These are phyloP conservation scores for Aureobasidium zeae DNA, from an alignment of 2,329 filamentous ascomycete genomes.

Conservation along the genomic window DNA sequence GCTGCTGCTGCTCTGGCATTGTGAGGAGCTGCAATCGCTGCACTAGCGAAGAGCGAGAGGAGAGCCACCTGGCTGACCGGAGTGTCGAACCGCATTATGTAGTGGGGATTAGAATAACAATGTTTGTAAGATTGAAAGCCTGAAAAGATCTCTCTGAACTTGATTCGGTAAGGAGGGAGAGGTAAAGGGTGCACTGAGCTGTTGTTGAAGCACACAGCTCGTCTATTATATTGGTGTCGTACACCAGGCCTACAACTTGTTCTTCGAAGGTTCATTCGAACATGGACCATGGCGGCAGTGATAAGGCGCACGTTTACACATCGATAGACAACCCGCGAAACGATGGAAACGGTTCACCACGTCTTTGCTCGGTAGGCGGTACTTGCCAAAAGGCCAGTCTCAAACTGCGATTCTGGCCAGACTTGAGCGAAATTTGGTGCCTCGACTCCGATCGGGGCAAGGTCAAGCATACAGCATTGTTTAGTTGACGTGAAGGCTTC, in stretches of 20 bases:
- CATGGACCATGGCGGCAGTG: background rate
- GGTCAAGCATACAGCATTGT: too few species aligned
- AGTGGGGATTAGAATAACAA: background rate
- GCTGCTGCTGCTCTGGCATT: background rate
- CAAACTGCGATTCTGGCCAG: slow-evolving; percentile 6
- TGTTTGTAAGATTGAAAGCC: too few species aligned
- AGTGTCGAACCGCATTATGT: slow-evolving; percentile 12
- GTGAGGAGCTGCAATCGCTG: slow-evolving; percentile 8
- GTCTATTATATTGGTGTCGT: slow-evolving; percentile 1
- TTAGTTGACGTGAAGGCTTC: slow-evolving; percentile 12
- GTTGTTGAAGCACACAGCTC: slow-evolving; percentile 4
- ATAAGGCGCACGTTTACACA: slow-evolving; percentile 3
- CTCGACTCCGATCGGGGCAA: background rate
- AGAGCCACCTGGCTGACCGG: slow-evolving; percentile 12
- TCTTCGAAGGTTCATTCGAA: too few species aligned
- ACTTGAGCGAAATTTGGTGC: background rate
- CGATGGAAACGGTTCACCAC: background rate
- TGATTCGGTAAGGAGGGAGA: background rate
- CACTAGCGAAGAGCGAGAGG: slow-evolving; percentile 5
- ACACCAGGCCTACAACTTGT: too few species aligned
- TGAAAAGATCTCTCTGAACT: too few species aligned
- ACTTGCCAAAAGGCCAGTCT: background rate
- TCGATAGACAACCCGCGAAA: slow-evolving; percentile 12
- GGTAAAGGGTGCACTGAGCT: slow-evolving; percentile 1
- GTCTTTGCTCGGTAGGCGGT: slow-evolving; percentile 6